Percentiles rank a stretch among this genome's conserved stretches.
Conservation (phyloP, 768 basidiomycete genomes). For the Plicaturopsis crispa region DNA sequence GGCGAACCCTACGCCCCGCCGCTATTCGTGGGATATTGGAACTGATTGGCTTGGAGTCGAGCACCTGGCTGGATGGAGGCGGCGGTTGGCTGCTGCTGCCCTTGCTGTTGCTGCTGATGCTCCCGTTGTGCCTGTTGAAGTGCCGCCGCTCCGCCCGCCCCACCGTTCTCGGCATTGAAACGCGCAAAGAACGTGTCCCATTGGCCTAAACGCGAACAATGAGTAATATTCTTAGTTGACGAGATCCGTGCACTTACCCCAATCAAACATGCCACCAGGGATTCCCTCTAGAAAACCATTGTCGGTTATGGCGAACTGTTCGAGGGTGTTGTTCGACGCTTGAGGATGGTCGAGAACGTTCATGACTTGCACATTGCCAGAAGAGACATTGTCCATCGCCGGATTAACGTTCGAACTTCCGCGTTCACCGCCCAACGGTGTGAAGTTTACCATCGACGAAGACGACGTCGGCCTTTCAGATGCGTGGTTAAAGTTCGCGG, state of each 20-base stretch:
- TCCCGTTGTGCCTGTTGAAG: background rate
- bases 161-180: conserved; percentile 23
- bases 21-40: too few relatives aligned
- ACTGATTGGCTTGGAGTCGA: too few relatives aligned
- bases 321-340: conserved; percentile 43
- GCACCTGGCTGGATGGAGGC: too few relatives aligned
- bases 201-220: conserved; percentile 40
- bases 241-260: conserved; percentile 42
- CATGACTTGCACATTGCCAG: conserved; percentile 65
- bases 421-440: conserved; percentile 34
- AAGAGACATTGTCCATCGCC: conserved; percentile 48
- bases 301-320: conserved; percentile 62
- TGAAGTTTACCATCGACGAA: conserved; percentile 49
- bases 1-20: too few relatives aligned
- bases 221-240: conserved; percentile 4
- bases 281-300: conserved; percentile 69
- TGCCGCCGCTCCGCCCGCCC: background rate
- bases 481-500: too few relatives aligned
- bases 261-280: conserved; percentile 82
- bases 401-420: conserved; percentile 64
- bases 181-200: conserved; percentile 80
- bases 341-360: conserved; percentile 63
- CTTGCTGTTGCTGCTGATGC: background rate
- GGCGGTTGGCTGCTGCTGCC: too few relatives aligned
- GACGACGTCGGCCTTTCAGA: conserved; percentile 9